Evolutionary conservation across 805 yeast genomes (phyloP).

Genomic region (Priceomyces haplophilus): DNA sequence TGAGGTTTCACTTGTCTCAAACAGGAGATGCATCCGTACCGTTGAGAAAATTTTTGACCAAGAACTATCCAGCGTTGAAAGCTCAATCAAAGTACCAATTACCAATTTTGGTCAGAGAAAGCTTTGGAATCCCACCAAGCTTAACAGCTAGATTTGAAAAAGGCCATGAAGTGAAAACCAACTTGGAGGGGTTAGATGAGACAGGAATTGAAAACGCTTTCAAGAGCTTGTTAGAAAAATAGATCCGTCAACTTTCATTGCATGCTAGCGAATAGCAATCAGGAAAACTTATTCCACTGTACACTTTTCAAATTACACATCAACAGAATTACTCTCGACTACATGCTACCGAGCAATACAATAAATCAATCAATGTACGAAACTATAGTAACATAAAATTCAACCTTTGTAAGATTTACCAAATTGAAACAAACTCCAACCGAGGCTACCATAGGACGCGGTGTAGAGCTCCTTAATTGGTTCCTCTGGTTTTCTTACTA

Average conservation of each 20-base stretch:
- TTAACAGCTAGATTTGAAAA: conserved; percentile 70
- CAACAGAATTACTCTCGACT: neutral
- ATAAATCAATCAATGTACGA: neutral
- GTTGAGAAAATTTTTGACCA: conserved; percentile 60
- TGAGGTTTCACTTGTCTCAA: conserved; percentile 79
- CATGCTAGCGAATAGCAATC: conserved; percentile 5
- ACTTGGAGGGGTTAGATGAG: conserved; percentile 47
- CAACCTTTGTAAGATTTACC: conserved; percentile 20
- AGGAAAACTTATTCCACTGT: too few species aligned
- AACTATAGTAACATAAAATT: neutral
- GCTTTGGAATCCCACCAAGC: conserved; percentile 67
- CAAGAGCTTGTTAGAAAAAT: conserved; percentile 37
- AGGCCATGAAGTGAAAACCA: conserved; percentile 49
- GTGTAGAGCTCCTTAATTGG: conserved; percentile 46
- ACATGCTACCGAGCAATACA: neutral
- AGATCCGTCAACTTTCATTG: conserved; percentile 7
- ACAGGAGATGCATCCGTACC: conserved; percentile 69
- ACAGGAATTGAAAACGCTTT: conserved; percentile 42
- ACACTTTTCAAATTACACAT: too few species aligned
- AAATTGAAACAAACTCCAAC: conserved; percentile 68
- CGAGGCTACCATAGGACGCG: conserved; percentile 46
- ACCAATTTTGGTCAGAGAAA: conserved; percentile 78
- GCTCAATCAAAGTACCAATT: conserved; percentile 54
- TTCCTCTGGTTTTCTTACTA: conserved; percentile 40
- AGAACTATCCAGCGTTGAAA: conserved; percentile 63